Evolutionary conservation across 2,329 filamentous ascomycete species (phyloP), one percentile per base, ranked within the genome.

Genomic region (Xylariaceae sp.): DNA sequence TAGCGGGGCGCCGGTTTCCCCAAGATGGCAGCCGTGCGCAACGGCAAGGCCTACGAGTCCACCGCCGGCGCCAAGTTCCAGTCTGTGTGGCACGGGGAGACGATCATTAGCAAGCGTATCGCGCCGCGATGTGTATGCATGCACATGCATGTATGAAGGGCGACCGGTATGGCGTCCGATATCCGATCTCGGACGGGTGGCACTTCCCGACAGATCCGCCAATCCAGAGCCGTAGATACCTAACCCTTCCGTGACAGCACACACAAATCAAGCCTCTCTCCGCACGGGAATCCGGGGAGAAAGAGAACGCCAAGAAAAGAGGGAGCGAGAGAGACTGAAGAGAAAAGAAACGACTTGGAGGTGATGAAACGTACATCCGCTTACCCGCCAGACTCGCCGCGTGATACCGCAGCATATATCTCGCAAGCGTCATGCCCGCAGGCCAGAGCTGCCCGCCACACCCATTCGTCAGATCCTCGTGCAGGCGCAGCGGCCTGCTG

Each of bases 391-490:
- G 70, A 61, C 81, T 74, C n/a, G 80, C 73, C 58, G 75, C 76
- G 63, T 89, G 87, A 66, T 85, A 85, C 49, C 86, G 81, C 55
- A 97, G 77, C 79, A 97, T 81, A 68, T 97, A 95, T 71, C 87
- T 89, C 18, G 88, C 82, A 49, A 99, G 77, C 15, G 94, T 82
- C 84, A 95, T 88, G 10, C 94, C 94, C 0, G 92, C 92, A 2
- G 92, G 92, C 94, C 94, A 97, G 10, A 95, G 80, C 72, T 95
- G 89, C 2, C 94, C 94, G 46, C 94, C 94, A 70, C 94, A 97
- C 56, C 94, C 94, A 59, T 88, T 83, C 53, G 82, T 83, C 45
- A 96, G 80, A 71, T 97, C 92, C 70, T 96, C 91, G 65, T 89
- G 87, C 15, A 97, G 81, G 56, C 81, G 78, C 57, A 97, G 78